Evolutionary conservation across 805 yeast genomes (phyloP).

Genomic region (Saturnispora ahearnii): DNA sequence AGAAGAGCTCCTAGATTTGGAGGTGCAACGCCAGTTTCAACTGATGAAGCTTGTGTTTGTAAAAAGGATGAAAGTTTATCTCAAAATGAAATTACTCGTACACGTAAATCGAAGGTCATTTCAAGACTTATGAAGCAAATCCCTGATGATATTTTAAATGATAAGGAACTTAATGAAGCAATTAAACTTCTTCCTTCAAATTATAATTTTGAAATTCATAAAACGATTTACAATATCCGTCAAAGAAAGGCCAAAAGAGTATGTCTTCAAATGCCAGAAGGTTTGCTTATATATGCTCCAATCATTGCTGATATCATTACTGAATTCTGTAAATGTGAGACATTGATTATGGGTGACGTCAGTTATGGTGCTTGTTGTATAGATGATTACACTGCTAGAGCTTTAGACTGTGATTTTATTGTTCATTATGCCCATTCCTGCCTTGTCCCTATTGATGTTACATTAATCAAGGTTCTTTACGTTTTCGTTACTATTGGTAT

Average conservation of each 20-base stretch:
- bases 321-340: constrained; percentile 81
- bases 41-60: constrained; percentile 1
- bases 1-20: constrained; percentile 22
- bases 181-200: constrained; percentile 76
- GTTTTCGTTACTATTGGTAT: constrained; percentile 90
- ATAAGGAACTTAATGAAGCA: constrained; percentile 77
- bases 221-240: constrained; percentile 86
- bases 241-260: constrained; percentile 72
- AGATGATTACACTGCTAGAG: constrained; percentile 90
- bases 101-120: constrained; percentile 29
- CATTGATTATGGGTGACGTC: constrained; percentile 96
- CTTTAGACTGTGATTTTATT: constrained; percentile 87
- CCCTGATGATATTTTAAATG: constrained; percentile 75
- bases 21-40: constrained; percentile 16
- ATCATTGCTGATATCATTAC: constrained; percentile 87
- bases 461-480: constrained; percentile 84
- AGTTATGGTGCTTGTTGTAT: constrained; percentile 98
- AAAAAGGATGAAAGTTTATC: neutral
- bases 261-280: constrained; percentile 97
- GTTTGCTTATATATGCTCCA: constrained; percentile 78
- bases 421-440: constrained; percentile 98
- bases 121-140: constrained; percentile 74
- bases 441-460: constrained; percentile 88
- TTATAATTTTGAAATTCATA: constrained; percentile 92
- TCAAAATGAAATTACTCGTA: constrained; percentile 9